These are phyloP conservation scores for Byssoonygena ceratinophila DNA, from an alignment of 2,329 filamentous ascomycete genomes.

Conservation along the genomic window DNA sequence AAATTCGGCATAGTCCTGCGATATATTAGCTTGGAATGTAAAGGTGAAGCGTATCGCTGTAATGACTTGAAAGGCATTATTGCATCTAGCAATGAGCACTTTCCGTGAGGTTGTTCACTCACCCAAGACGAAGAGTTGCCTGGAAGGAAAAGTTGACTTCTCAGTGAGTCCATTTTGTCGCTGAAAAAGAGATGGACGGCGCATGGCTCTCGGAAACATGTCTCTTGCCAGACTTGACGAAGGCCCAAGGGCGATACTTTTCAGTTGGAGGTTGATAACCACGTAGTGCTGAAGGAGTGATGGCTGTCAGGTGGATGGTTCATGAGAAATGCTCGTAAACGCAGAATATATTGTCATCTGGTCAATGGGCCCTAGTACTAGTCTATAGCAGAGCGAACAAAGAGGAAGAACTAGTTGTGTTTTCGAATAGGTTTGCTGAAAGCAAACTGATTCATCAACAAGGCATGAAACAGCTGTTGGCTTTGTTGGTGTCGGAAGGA, in stretches of 20 bases:
- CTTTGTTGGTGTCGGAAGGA: neutral
- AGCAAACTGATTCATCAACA: neutral
- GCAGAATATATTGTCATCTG: neutral
- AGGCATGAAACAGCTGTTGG: neutral
- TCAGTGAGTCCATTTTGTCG: conserved; percentile 18
- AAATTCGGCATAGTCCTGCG: conserved; percentile 81
- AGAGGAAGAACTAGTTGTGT: neutral
- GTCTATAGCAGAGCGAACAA: neutral
- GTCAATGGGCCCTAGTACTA: neutral
- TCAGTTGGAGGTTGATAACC: neutral
- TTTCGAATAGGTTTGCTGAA: neutral
- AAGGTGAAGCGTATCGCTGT: neutral
- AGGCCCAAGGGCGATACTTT: neutral
- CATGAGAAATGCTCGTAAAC: neutral
- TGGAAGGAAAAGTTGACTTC: conserved; percentile 44
- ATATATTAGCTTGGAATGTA: conserved; percentile 14
- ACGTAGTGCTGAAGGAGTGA: neutral
- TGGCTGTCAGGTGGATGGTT: neutral
- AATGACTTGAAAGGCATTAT: neutral
- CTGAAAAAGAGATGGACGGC: conserved; percentile 1
- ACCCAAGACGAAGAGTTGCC: conserved; percentile 49
- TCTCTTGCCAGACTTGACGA: neutral
- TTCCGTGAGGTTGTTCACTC: conserved; percentile 21
- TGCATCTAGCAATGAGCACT: neutral
- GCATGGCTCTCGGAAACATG: neutral